Conservation (phyloP, 805 yeast genomes). For the Kuraishia hungarica region DNA sequence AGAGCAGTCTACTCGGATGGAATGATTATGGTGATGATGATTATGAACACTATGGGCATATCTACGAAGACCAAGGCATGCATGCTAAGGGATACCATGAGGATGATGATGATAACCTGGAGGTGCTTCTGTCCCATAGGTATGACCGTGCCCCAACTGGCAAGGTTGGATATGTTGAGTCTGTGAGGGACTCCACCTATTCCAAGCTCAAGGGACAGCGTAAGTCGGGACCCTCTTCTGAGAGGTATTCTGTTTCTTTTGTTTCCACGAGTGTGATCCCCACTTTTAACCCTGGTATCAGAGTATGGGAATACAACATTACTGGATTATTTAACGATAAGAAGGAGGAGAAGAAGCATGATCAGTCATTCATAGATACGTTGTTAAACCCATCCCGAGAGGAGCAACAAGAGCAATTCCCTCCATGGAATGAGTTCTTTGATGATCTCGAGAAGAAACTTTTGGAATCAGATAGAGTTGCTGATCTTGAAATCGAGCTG, state of each 20-base stretch:
- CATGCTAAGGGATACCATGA: background rate
- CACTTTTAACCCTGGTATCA: constrained; percentile 73
- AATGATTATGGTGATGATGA: constrained; percentile 17
- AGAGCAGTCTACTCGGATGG: background rate
- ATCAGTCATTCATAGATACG: constrained; percentile 4
- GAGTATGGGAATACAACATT: constrained; percentile 83
- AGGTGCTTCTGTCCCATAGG: constrained; percentile 16
- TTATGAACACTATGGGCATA: constrained; percentile 2
- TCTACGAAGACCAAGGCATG: background rate
- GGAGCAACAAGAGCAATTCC: constrained; percentile 12
- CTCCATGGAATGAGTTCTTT: constrained; percentile 57
- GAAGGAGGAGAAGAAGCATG: constrained; percentile 6
- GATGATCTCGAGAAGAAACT: constrained; percentile 31
- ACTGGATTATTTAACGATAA: constrained; percentile 34
- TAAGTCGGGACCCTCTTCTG: constrained; percentile 35
- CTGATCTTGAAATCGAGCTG: constrained; percentile 7
- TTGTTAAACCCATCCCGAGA: background rate
- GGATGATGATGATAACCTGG: constrained; percentile 12
- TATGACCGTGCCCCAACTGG: constrained; percentile 62
- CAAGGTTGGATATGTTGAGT: constrained; percentile 54
- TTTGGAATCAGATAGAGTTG: constrained; percentile 21
- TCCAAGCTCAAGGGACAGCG: constrained; percentile 36
- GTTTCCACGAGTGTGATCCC: constrained; percentile 74
- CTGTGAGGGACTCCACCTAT: constrained; percentile 45
- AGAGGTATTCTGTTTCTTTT: constrained; percentile 62